phyloP scores from a whole-genome alignment of 2,329 filamentous ascomycete species.

The Mycosphaerella sp. region DNA sequence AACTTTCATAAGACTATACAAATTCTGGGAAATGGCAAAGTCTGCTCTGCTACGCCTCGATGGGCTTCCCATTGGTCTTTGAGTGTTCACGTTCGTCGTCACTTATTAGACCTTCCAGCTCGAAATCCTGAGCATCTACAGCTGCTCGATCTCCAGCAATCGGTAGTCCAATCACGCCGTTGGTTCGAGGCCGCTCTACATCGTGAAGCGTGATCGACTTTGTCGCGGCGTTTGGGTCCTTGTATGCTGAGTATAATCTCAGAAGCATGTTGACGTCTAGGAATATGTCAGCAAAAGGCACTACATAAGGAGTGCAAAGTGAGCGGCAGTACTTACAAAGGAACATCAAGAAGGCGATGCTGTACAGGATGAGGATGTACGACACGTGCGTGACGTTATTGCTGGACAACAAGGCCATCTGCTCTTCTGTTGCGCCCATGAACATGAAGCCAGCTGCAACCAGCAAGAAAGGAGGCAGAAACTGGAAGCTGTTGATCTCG shows the following conservation, averaged over 20 bases:
- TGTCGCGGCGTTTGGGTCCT: slow-evolving; percentile 36
- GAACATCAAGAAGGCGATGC: slow-evolving; percentile 82
- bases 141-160: slow-evolving; percentile 49
- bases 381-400: slow-evolving; percentile 80
- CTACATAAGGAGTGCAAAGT: background rate
- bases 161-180: slow-evolving; percentile 35
- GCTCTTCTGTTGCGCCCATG: slow-evolving; percentile 95
- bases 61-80: slow-evolving; percentile 14
- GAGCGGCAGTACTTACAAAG: slow-evolving; percentile 54
- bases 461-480: slow-evolving; percentile 51
- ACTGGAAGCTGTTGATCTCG: slow-evolving; percentile 48
- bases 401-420: slow-evolving; percentile 70
- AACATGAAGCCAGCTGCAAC: slow-evolving; percentile 93
- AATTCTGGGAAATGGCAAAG: slow-evolving; percentile 1
- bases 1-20: background rate
- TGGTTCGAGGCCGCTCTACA: slow-evolving; percentile 29
- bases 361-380: slow-evolving; percentile 88
- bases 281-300: background rate
- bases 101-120: slow-evolving; percentile 82
- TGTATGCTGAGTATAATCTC: slow-evolving; percentile 68
- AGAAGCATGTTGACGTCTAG: slow-evolving; percentile 76
- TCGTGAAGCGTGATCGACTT: slow-evolving; percentile 33
- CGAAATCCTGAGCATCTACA: slow-evolving; percentile 83
- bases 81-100: slow-evolving; percentile 56
- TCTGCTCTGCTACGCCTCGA: background rate